Conservation (phyloP, 352 stramenopile genomes). For the Phytophthora rubi region DNA sequence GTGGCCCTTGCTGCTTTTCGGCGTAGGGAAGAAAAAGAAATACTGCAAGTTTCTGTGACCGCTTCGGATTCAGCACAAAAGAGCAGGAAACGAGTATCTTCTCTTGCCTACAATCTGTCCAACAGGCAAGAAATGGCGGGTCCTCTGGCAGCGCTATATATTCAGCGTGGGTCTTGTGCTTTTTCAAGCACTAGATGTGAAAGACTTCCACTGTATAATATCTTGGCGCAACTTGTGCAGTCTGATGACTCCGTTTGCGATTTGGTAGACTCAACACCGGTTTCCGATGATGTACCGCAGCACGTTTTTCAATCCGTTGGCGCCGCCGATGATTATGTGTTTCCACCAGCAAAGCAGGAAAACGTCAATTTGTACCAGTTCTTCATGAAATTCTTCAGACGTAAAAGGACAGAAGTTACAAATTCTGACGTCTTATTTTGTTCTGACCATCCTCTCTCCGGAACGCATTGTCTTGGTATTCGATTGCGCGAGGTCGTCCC, state of each 20-base stretch:
- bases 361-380: conserved; percentile 7
- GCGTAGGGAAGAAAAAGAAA: background rate
- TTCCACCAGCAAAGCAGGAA: background rate
- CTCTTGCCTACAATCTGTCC: background rate
- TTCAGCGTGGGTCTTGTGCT: background rate
- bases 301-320: background rate
- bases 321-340: conserved; percentile 3
- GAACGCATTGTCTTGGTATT: background rate
- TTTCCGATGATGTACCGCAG: background rate
- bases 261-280: background rate
- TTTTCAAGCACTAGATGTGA: background rate
- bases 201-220: background rate
- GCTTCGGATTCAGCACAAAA: background rate
- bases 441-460: background rate
- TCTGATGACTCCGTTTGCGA: background rate
- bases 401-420: background rate
- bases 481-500: background rate
- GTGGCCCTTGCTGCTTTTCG: background rate
- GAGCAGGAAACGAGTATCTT: background rate
- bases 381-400: conserved; percentile 1
- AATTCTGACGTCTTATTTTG: background rate
- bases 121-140: conserved; percentile 5
- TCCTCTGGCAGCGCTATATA: conserved; percentile 6
- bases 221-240: background rate
- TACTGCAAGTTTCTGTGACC: background rate